phyloP scores from a whole-genome alignment of 176 grass and related monocot genomes.

The Coix lacrymajobi region DNA sequence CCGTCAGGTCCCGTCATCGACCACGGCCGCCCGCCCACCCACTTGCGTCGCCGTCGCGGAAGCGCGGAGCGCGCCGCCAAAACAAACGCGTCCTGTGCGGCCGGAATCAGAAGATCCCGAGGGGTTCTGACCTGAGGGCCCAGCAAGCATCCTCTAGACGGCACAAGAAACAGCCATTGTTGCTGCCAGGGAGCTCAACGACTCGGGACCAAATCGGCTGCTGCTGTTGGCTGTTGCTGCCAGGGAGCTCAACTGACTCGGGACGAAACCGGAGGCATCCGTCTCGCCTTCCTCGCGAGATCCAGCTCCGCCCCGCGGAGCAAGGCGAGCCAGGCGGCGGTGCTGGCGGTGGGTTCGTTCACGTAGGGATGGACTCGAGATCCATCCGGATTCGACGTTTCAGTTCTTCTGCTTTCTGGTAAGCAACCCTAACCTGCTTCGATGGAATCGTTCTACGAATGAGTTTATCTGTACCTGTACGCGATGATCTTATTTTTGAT shows the following conservation, averaged over 20 bases:
- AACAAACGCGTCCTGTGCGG: background rate
- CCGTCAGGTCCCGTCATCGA: background rate
- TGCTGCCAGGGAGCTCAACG: background rate
- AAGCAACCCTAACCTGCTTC: background rate
- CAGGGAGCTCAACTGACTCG: background rate
- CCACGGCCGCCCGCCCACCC: background rate
- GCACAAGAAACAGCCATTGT: background rate
- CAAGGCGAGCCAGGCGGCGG: background rate
- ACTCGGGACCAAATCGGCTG: background rate
- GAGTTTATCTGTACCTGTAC: background rate
- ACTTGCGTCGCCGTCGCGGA: background rate
- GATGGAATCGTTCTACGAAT: background rate
- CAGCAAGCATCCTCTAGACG: background rate
- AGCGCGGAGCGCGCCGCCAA: slow-evolving; percentile 12
- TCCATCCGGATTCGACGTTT: background rate
- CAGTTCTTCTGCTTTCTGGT: background rate
- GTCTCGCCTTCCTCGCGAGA: background rate
- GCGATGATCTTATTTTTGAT: background rate
- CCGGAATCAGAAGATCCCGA: slow-evolving; percentile 23
- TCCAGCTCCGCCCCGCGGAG: background rate
- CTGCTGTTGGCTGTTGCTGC: too few species aligned
- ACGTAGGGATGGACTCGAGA: background rate
- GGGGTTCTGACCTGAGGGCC: background rate
- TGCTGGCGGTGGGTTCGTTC: background rate
- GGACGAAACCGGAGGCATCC: background rate